Evolutionary conservation across 352 stramenopile species (phyloP), one percentile per base, ranked within the genome.

Genomic region (Phytopythium boreale): DNA sequence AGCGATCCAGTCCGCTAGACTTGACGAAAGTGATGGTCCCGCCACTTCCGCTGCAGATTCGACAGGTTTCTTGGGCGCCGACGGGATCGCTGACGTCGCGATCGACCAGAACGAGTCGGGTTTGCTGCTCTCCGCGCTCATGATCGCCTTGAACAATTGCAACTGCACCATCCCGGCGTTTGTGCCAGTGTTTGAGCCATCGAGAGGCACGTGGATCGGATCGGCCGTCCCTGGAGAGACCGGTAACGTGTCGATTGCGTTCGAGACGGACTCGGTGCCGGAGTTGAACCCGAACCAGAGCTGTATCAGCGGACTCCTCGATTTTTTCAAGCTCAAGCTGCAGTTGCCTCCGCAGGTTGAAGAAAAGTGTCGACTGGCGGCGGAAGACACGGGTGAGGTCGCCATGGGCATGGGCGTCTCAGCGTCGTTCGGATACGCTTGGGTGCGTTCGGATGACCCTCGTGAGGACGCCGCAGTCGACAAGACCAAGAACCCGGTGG

Each of bases 291-390:
- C 77, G 24, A 87, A 88, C 47, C 87, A 95, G 63, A 90, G 79
- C 50, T 90, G 80, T 27, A 88, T 95, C 59, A 92, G 80, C 27
- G 84, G 87, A 0, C 56, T 95, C 36, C 51, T 95, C 1, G 82
- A 93, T 46, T 91, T 93, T 61, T 95, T 95, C 65, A 87, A 89
- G 59, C 61, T 79, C n/a, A 95, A 95, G 56, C 64, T 95, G 43
- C 82, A 90, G 57, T 63, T 93, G 15, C 74, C 79, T 10, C 72
- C 78, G 10, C 70, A 88, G 24, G 53, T 88, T 11, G 84, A 93
- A 73, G 82, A 89, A 47, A 76, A 66, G 39, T 91, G 79, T 41
- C 79, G 80, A 19, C 55, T 86, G 12, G 65, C 72, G 12, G 67
- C 69, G 4, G 77, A 79, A 20, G 66, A 79, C 22, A 69, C 62